Evolutionary conservation across 176 grass and related monocot genomes (phyloP), one percentile per base, ranked within the genome.

Genomic region (Oryza glaberrima): DNA sequence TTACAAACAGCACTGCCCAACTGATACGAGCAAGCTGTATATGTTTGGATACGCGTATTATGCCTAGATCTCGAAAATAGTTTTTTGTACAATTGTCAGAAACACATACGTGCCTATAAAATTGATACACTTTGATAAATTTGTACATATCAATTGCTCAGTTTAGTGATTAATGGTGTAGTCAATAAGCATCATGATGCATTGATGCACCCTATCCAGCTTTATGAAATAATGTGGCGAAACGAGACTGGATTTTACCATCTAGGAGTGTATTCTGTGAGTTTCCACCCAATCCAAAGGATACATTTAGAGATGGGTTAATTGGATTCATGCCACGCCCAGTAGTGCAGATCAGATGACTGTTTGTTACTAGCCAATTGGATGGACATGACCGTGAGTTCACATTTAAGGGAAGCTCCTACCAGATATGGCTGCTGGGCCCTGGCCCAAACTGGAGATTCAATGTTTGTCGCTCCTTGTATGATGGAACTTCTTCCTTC

Each of bases 1-100:
- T 43, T 43, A 45, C 75, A 78, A 78, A 8, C 72, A 71, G 20
- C 68, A 79, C 46, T 67, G 44, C 69, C 77, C 43, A 77, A 84
- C 26, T 80, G 23, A 45, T 67, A 78, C 9, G 23, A 73, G 17
- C 4, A 0, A 76, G 72, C 48, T 76, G 46, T 30, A 19, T 32
- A 22, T 47, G 22, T 47, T 73, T 47, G n/a, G 43, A 41, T 41
- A 16, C 4, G 2, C 47, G n/a, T 23, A 73, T 47, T 46, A 46
- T 14, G 20, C 70, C 70, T 48, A 32, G 15, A 82, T 52, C 51
- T 73, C 28, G 15, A 72, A 26, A 82, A 45, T 46, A 46, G 4
- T 5, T 82, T 82, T 82, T 19, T 23, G 35, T 60, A 73, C 36
- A 44, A 20, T 63, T 82, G 22, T 73, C 6, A 72, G 22, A 58